Evolutionary conservation across 2,329 filamentous ascomycete genomes (phyloP), one percentile per base, ranked within the genome.

Genomic region (Aspergillus novoparasiticus): DNA sequence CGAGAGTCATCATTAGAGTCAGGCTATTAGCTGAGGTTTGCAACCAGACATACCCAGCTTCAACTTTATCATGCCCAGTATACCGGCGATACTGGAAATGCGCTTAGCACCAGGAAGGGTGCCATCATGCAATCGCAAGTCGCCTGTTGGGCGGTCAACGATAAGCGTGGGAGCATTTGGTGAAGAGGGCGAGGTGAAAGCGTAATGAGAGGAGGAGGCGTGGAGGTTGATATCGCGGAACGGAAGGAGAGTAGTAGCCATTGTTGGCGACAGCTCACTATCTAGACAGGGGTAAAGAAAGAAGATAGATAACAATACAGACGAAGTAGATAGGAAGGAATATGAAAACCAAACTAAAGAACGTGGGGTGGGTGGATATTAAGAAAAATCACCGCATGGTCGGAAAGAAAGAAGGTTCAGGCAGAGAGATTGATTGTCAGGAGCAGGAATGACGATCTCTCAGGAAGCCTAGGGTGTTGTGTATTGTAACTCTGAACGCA

Each of bases 211-310:
- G 72, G 92, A 85, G 58, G 94, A 93, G 69, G 93, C 91, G 80
- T 96, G 93, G 78, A 99, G 89, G 79, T 98, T 99, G 83, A 98
- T 96, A 83, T 99, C 95, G 76, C 94, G 88, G 81, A 94, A 99
- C 26, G 94, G 95, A 61, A 90, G 82, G 60, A 75, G 63, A 59
- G 76, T 69, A 64, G 68, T 66, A 59, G 75, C 68, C 78, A 80
- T 80, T 55, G 67, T 69, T 46, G 58, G 43, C 30, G 48, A 55
- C 57, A 54, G 57, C 50, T 61, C 60, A 60, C 54, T 32, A 64
- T 41, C 85, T 57, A 43, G 53, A 59, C 61, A 59, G 56, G 30
- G 58, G 39, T 16, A 36, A 61, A 41, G 51, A 60, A 61, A 56
- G 43, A 57, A 54, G 57, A n/a, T 34, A 30, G 23, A 55, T 56